A percentile compares a stretch with the other conserved stretches of the same genome.
These are phyloP conservation scores for Chlorella sp. DNA, from an alignment of 139 green algal species.

Conservation along the genomic window DNA sequence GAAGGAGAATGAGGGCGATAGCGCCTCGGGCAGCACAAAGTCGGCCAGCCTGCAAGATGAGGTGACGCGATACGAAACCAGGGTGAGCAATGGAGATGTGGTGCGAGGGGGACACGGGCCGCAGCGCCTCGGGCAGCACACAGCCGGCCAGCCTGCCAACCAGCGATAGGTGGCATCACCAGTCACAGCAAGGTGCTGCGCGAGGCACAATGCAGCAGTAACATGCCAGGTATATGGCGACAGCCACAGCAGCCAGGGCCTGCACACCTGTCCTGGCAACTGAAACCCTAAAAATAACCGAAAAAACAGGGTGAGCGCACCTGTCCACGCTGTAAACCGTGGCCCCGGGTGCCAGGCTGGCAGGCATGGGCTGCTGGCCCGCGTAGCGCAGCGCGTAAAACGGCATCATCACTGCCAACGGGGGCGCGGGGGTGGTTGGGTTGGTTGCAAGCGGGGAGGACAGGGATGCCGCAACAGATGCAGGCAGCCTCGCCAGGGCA, in stretches of 20 bases:
- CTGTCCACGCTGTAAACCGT: constrained; percentile 34
- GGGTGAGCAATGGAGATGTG: background rate
- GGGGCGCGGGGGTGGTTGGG: background rate
- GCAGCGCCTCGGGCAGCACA: constrained; percentile 37
- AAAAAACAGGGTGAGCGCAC: background rate
- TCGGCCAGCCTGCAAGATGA: constrained; percentile 31
- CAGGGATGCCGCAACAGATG: background rate
- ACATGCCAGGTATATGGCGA: too few species aligned
- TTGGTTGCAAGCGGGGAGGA: background rate
- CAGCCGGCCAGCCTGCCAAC: constrained; percentile 39
- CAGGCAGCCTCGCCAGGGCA: background rate
- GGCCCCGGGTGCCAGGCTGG: constrained; percentile 8
- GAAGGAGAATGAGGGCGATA: background rate
- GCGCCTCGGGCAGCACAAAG: constrained; percentile 38
- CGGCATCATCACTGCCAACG: constrained; percentile 44
- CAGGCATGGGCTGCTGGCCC: constrained; percentile 23
- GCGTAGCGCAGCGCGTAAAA: constrained; percentile 58
- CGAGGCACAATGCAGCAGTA: too few species aligned
- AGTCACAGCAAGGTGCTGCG: too few species aligned
- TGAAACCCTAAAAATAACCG: too few species aligned
- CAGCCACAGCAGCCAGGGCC: too few species aligned
- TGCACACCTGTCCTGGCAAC: too few species aligned
- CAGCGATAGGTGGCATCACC: too few species aligned
- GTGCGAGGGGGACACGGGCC: background rate
- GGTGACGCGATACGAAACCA: background rate